Evolutionary conservation across 2,329 filamentous ascomycete species (phyloP).

Genomic region (Colletotrichum euphorbiae): DNA sequence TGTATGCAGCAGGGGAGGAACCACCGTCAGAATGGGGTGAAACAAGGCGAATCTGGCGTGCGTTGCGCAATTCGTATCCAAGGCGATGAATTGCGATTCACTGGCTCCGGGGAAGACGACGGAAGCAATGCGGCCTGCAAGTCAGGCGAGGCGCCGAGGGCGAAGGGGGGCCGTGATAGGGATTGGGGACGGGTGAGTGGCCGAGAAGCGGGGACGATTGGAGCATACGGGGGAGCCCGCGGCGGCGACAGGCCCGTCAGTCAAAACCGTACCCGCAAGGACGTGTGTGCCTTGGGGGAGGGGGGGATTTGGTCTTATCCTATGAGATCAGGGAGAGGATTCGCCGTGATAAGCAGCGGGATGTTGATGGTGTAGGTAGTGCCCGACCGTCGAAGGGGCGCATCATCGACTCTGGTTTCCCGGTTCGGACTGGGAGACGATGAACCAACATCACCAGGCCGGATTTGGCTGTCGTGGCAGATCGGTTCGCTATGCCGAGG

Average conservation of each 20-base stretch:
- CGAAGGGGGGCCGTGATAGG: conserved; percentile 7
- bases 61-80: conserved; percentile 21
- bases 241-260: conserved; percentile 20
- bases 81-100: background rate
- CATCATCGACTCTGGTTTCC: conserved; percentile 17
- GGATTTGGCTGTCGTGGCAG: conserved; percentile 13
- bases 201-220: background rate
- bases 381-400: conserved; percentile 17
- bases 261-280: too few species aligned
- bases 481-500: background rate
- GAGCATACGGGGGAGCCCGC: conserved; percentile 3
- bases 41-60: conserved; percentile 26
- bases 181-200: conserved; percentile 28
- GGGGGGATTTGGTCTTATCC: background rate
- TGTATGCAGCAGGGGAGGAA: too few species aligned
- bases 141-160: background rate
- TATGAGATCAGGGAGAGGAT: conserved; percentile 11
- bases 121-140: conserved; percentile 30
- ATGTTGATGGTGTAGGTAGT: conserved; percentile 20
- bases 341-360: conserved; percentile 25
- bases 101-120: conserved; percentile 27
- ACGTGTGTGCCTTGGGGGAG: background rate
- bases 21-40: conserved; percentile 10
- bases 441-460: background rate
- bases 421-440: background rate